phyloP scores from a whole-genome alignment of 495 filamentous ascomycete genomes.

The Tuber indicum region DNA sequence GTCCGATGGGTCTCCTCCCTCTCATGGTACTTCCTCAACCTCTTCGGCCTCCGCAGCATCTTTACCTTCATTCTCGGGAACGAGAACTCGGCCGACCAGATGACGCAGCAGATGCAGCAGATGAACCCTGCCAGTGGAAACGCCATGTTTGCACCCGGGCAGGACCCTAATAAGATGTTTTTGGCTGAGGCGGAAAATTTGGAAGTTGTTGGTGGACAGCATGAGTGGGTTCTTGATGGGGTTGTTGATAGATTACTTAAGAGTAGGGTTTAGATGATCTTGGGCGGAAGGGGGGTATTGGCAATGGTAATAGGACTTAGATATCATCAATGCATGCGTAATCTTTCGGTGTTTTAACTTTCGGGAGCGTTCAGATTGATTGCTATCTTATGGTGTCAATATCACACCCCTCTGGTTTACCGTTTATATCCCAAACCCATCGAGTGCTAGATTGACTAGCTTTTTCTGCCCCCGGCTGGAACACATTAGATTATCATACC shows the following conservation, averaged over 20 bases:
- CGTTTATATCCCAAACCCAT: neutral
- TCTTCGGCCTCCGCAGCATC: constrained; percentile 94
- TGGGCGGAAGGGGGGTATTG: neutral
- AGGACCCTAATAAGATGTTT: constrained; percentile 92
- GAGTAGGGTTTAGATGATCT: neutral
- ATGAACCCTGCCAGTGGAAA: constrained; percentile 62
- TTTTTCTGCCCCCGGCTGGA: neutral
- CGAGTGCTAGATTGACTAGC: neutral
- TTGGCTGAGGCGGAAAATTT: constrained; percentile 86
- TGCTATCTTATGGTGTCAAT: neutral
- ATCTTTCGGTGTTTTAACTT: neutral
- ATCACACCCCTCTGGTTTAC: neutral
- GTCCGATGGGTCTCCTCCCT: constrained; percentile 96
- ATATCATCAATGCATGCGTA: neutral
- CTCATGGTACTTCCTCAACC: constrained; percentile 96
- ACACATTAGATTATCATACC: neutral
- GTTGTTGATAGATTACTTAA: constrained; percentile 73
- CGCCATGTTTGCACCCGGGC: constrained; percentile 84
- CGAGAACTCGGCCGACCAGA: constrained; percentile 93
- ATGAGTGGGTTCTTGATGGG: constrained; percentile 79
- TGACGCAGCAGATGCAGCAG: constrained; percentile 85
- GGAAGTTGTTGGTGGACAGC: constrained; percentile 70
- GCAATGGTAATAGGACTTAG: neutral
- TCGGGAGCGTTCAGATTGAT: neutral
- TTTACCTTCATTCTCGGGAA: constrained; percentile 94